Evolutionary conservation across 805 yeast genomes (phyloP).

Genomic region (Candida sphagnicola): DNA sequence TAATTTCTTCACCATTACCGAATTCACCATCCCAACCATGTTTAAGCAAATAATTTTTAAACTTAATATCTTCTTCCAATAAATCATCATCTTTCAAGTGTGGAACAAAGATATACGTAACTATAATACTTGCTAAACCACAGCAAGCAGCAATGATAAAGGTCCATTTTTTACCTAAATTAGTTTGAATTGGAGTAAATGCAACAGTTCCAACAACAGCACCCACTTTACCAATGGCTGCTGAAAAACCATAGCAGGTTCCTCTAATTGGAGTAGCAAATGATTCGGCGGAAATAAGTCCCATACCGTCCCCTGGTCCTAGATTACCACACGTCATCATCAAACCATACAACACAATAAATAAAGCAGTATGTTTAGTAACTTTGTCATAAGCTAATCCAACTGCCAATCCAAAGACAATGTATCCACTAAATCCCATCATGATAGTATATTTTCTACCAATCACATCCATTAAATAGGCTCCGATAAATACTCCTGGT

Average conservation of each 20-base stretch:
- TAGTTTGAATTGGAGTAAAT: conserved; percentile 62
- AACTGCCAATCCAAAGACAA: conserved; percentile 67
- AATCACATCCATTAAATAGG: conserved; percentile 55
- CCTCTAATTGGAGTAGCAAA: conserved; percentile 79
- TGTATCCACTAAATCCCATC: conserved; percentile 66
- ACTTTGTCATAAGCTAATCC: conserved; percentile 60
- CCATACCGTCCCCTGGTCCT: conserved; percentile 79
- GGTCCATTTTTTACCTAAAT: conserved; percentile 71
- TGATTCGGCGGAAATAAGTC: conserved; percentile 59
- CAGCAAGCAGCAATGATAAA: conserved; percentile 75
- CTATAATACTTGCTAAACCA: conserved; percentile 60
- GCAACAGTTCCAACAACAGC: conserved; percentile 79
- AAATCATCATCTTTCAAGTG: conserved; percentile 69
- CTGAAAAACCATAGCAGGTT: conserved; percentile 68
- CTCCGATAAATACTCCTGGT: conserved; percentile 74
- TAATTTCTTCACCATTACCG: conserved; percentile 25
- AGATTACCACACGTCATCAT: conserved; percentile 68
- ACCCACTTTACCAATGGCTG: conserved; percentile 80
- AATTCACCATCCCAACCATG: conserved; percentile 58
- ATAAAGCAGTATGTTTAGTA: conserved; percentile 54
- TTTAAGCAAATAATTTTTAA: conserved; percentile 53
- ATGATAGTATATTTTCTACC: conserved; percentile 74
- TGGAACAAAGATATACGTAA: conserved; percentile 62
- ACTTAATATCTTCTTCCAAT: conserved; percentile 57
- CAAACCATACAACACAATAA: conserved; percentile 69